A percentile compares a stretch with the other conserved stretches of the same genome.
phyloP scores from a whole-genome alignment of 2,329 filamentous ascomycete species.

The Dactylonectria macrodidyma region DNA sequence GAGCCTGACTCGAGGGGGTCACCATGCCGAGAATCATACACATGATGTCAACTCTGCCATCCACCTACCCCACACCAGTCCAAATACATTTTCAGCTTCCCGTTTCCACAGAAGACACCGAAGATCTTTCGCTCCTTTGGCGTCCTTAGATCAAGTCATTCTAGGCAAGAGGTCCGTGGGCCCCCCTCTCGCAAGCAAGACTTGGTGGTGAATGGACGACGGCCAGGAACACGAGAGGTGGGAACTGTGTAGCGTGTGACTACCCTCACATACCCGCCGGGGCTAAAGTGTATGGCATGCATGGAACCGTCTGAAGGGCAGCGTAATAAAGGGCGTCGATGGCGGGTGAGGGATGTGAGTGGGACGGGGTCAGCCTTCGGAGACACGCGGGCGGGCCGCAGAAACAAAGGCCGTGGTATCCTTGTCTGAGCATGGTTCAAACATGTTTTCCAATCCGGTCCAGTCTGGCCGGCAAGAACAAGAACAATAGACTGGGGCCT shows the following conservation, averaged over 20 bases:
- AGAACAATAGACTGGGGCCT: slow-evolving; percentile 10
- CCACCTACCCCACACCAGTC: slow-evolving; percentile 13
- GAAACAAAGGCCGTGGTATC: slow-evolving; percentile 35
- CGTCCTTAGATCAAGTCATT: slow-evolving; percentile 15
- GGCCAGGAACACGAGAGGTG: slow-evolving; percentile 25
- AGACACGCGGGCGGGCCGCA: slow-evolving; percentile 48
- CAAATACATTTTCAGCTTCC: slow-evolving; percentile 13
- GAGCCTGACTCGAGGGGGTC: slow-evolving; percentile 15
- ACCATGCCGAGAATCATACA: slow-evolving; percentile 5
- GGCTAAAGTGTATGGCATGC: slow-evolving; percentile 48
- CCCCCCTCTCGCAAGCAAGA: slow-evolving; percentile 9
- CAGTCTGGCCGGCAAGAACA: neutral
- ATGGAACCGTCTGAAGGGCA: slow-evolving; percentile 40
- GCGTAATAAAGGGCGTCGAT: slow-evolving; percentile 27
- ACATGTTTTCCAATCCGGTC: slow-evolving; percentile 19
- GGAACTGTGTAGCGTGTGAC: slow-evolving; percentile 41
- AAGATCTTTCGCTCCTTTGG: slow-evolving; percentile 16
- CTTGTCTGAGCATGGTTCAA: slow-evolving; percentile 37
- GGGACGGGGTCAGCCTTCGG: slow-evolving; percentile 29
- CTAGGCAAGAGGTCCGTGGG: slow-evolving; percentile 15
- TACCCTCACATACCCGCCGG: slow-evolving; percentile 49
- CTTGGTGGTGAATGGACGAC: slow-evolving; percentile 23
- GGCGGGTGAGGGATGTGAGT: slow-evolving; percentile 16
- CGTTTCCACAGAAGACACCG: slow-evolving; percentile 7
- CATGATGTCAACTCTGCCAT: slow-evolving; percentile 2